A percentile compares a stretch with the other conserved stretches of the same genome.
Conservation (phyloP, 257 asterid species). For the Euphrasia confusa region DNA sequence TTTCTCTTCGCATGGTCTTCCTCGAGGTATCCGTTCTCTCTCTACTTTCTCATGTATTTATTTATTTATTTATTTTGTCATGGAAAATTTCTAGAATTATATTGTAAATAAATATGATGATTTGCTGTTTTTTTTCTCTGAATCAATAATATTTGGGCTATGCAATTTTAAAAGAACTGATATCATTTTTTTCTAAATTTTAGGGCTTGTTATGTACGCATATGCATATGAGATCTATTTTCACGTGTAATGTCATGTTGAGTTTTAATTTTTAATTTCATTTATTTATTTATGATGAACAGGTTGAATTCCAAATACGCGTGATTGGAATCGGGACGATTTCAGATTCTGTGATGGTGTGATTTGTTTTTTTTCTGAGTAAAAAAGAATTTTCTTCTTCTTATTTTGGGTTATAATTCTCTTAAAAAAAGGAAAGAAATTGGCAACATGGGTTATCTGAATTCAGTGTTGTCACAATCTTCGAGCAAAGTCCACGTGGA, state of each 20-base stretch:
- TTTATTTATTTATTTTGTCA: neutral
- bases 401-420: no score
- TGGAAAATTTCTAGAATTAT: neutral
- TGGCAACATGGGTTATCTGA: constrained; percentile 57
- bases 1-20: constrained; percentile 14
- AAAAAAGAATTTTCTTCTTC: constrained; percentile 12
- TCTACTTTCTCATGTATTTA: neutral
- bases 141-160: constrained; percentile 5
- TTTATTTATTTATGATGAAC: constrained; percentile 9
- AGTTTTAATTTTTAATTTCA: neutral
- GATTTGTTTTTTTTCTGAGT: constrained; percentile 20
- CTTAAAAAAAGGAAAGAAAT: neutral
- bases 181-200: neutral
- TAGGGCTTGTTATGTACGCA: neutral
- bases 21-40: constrained; percentile 21
- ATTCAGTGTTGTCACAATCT: constrained; percentile 58
- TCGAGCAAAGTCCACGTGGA: constrained; percentile 47
- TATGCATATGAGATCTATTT: constrained; percentile 21
- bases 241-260: constrained; percentile 12
- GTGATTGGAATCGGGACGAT: constrained; percentile 21
- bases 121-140: neutral
- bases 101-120: constrained; percentile 7
- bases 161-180: neutral
- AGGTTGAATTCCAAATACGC: constrained; percentile 28
- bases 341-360: constrained; percentile 24